Conservation (phyloP, 2,329 filamentous ascomycete species). For the Stachybotrys chlorohalonatus region DNA sequence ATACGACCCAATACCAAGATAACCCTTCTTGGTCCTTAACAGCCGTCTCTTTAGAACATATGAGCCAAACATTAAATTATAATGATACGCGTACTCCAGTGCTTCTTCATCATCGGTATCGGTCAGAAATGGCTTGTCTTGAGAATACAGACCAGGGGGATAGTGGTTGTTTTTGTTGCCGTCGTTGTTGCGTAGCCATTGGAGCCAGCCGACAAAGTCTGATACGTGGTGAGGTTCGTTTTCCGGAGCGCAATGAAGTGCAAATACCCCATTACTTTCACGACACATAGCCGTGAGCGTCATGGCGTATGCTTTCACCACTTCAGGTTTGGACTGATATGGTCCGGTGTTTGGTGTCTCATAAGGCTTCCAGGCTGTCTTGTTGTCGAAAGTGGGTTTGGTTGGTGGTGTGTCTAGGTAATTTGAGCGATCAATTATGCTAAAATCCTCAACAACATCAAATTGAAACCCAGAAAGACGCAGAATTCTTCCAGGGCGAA, state of each 20-base stretch:
- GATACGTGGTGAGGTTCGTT: not conserved
- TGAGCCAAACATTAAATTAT: not conserved
- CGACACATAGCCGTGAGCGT: not conserved
- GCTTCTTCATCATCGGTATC: not conserved
- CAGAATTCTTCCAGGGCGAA: not conserved
- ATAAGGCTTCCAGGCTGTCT: not conserved
- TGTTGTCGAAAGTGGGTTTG: not conserved
- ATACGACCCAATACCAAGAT: not conserved
- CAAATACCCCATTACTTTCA: not conserved
- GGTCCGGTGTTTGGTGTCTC: not conserved
- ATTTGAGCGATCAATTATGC: not conserved
- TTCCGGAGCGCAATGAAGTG: not conserved
- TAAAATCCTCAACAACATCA: not conserved
- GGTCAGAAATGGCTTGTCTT: not conserved
- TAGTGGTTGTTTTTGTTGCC: not conserved
- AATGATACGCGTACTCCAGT: not conserved
- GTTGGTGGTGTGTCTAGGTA: not conserved
- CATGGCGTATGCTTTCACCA: not conserved
- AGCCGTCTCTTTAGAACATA: not conserved
- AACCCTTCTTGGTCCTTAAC: not conserved
- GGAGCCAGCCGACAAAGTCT: not conserved
- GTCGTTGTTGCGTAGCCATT: not conserved
- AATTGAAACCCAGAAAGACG: not conserved
- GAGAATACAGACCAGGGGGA: not conserved
- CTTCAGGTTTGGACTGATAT: not conserved